phyloP scores from a whole-genome alignment of 768 basidiomycete species.

The Amanita jacksonii region DNA sequence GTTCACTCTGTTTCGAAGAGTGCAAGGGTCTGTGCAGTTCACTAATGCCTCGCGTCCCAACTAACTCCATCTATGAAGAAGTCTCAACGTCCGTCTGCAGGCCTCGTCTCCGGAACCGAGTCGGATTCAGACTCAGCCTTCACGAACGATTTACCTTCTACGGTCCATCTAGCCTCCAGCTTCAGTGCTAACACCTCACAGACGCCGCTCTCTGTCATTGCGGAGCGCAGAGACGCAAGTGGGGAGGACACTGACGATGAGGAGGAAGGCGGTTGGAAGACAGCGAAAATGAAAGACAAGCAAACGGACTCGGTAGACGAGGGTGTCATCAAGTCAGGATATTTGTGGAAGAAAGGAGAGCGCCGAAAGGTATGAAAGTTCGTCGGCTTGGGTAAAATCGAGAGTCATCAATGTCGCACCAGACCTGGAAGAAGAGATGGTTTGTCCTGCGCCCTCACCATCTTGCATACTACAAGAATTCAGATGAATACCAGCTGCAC shows the following conservation, averaged over 20 bases:
- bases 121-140: slow-evolving; percentile 78
- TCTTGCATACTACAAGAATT: slow-evolving; percentile 93
- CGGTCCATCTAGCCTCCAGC: slow-evolving; percentile 23
- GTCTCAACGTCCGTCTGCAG: slow-evolving; percentile 15
- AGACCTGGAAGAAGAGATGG: slow-evolving; percentile 99
- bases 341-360: slow-evolving; percentile 97
- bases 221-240: slow-evolving; percentile 59
- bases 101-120: slow-evolving; percentile 60
- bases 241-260: slow-evolving; percentile 76
- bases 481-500: slow-evolving; percentile 88
- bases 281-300: slow-evolving; percentile 32
- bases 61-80: slow-evolving; percentile 10
- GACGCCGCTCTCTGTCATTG: slow-evolving; percentile 65
- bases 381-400: slow-evolving; percentile 6
- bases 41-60: background rate
- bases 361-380: slow-evolving; percentile 67
- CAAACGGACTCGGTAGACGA: slow-evolving; percentile 48
- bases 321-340: slow-evolving; percentile 81
- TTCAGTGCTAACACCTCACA: slow-evolving; percentile 19
- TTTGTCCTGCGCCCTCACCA: slow-evolving; percentile 90
- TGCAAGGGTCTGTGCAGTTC: slow-evolving; percentile 29
- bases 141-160: slow-evolving; percentile 40
- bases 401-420: slow-evolving; percentile 7
- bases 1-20: slow-evolving; percentile 54
- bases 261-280: slow-evolving; percentile 56